Base-by-base conservation (phyloP, 2,329 filamentous ascomycete genomes). In the Lanzia echinophila region DNA sequence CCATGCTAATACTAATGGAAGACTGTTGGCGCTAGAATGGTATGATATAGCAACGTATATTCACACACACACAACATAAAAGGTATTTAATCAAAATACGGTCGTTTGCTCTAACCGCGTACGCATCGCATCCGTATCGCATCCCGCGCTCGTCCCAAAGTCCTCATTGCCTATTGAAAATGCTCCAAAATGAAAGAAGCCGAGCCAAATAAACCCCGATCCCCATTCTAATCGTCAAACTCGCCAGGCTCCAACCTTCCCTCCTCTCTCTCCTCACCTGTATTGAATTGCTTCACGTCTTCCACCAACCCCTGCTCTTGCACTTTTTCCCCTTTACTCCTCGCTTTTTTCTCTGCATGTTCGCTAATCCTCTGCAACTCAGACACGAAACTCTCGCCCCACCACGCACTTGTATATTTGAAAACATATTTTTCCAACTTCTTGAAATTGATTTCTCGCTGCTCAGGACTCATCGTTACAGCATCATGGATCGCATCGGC, bases 351-450 rank as follows among this genome's bases (percentile, higher is more conserved):
- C 41, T 65, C 61, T 4, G 66, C 65, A 50, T 62, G 57, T 54
- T 67, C 64, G 48, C 64, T 67, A 46, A 68, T 69, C 20, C 60
- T 58, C 2, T 63, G 58, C 70, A 97, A 79, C 71, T 96, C 92
- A 12, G 82, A 81, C 48, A 96, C 90, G 68, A 97, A 97, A 61
- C 87, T 91, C 69, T 91, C 83, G 24, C 92, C 92, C 92, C 92
- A 97, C 86, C 94, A 96, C 10, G 91, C 88, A 69, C 89, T 95
- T 1, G 94, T 99, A 73, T 96, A 97, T 75, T 96, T 96, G 73
- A 91, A 92, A 56, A 97, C 90, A 68, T 97, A 97, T 72, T 88
- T 88, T 68, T 94, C 88, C 56, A 99, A 77, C 71, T 96, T 96
- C 68, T 86, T 83, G 74, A 89, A 96, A 72, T 96, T 96, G 54